phyloP scores from a whole-genome alignment of 2,329 filamentous ascomycete genomes.

The Colletotrichum costaricense region DNA sequence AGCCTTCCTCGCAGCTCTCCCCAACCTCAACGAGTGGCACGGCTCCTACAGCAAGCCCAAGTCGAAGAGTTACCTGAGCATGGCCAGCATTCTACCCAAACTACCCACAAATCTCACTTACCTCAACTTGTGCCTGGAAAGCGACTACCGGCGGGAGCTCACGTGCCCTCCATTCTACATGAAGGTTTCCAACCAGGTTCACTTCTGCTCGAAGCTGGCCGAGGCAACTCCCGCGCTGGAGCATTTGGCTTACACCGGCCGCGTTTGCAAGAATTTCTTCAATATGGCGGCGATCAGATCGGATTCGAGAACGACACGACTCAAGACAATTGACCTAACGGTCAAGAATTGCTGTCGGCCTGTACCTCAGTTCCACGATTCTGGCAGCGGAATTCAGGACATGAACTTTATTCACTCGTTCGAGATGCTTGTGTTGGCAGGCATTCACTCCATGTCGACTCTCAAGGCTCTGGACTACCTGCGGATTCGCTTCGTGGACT shows the following conservation, averaged over 20 bases:
- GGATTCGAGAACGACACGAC: conserved; percentile 59
- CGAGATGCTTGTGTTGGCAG: conserved; percentile 74
- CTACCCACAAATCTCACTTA: conserved; percentile 70
- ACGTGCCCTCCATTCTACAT: conserved; percentile 69
- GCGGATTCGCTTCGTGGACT: conserved; percentile 79
- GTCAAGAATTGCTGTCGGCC: conserved; percentile 80
- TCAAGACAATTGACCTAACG: conserved; percentile 77
- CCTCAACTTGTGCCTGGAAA: conserved; percentile 77
- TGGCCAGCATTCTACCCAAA: conserved; percentile 70
- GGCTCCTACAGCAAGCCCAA: conserved; percentile 78
- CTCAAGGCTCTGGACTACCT: conserved; percentile 72
- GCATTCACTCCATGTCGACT: conserved; percentile 68
- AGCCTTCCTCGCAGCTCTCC: conserved; percentile 70
- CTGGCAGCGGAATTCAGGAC: conserved; percentile 77
- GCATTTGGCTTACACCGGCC: conserved; percentile 78
- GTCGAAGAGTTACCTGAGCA: conserved; percentile 77
- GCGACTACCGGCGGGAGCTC: conserved; percentile 75
- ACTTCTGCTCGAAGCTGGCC: conserved; percentile 72
- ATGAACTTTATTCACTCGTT: conserved; percentile 79
- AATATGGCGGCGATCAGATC: conserved; percentile 63
- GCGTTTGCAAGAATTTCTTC: conserved; percentile 78
- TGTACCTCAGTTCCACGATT: conserved; percentile 66
- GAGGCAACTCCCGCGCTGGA: conserved; percentile 71
- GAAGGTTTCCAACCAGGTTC: conserved; percentile 68
- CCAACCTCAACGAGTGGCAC: conserved; percentile 72